phyloP scores from a whole-genome alignment of 345 rosid species.

The Boechera stricta region DNA sequence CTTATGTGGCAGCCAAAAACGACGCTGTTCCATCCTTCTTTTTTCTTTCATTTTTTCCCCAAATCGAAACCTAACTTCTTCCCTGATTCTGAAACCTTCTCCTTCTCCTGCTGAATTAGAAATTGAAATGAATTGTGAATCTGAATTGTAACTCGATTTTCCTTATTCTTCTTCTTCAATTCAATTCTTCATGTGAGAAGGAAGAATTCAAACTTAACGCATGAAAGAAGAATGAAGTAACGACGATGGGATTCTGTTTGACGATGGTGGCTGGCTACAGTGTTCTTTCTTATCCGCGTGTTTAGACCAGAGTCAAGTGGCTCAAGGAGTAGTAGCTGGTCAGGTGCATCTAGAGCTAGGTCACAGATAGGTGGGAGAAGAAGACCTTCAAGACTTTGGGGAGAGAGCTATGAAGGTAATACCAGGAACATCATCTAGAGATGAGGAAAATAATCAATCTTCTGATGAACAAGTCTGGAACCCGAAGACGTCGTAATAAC shows the following conservation, averaged over 20 bases:
- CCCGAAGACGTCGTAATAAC: conserved; percentile 44
- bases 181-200: too few species aligned
- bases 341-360: conserved; percentile 74
- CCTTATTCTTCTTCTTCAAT: too few species aligned
- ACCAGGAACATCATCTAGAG: conserved; percentile 68
- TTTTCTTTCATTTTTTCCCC: too few species aligned
- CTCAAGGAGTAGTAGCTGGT: conserved; percentile 76
- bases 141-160: too few species aligned
- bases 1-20: too few species aligned
- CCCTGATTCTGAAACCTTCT: too few species aligned
- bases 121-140: too few species aligned
- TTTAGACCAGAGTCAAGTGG: conserved; percentile 70
- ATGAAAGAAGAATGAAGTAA: conserved; percentile 62
- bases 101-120: too few species aligned
- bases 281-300: conserved; percentile 82
- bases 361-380: conserved; percentile 68
- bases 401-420: conserved; percentile 83
- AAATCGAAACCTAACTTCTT: too few species aligned
- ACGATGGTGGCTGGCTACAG: conserved; percentile 84
- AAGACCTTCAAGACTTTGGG: conserved; percentile 73
- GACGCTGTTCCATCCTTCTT: too few species aligned
- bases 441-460: conserved; percentile 55
- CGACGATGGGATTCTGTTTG: conserved; percentile 57
- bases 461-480: conserved; percentile 45
- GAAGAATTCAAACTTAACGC: too few species aligned